Conservation (phyloP, 768 basidiomycete species). For the Lactarius evosmus region DNA sequence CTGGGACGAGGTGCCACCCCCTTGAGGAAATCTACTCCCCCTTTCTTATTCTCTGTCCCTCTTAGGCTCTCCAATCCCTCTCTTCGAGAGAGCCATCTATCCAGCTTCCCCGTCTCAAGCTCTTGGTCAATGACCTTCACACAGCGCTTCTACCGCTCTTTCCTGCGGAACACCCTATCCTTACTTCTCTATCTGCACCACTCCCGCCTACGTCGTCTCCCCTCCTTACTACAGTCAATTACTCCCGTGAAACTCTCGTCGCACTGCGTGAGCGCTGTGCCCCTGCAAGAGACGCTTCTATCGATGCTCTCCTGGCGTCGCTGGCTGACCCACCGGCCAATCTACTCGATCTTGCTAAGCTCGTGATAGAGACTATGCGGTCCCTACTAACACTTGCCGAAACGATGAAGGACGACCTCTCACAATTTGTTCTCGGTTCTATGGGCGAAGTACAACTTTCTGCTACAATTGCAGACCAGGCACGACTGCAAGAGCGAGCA, state of each 20-base stretch:
- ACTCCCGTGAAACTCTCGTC: slow-evolving; percentile 52
- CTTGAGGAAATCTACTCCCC: slow-evolving; percentile 7
- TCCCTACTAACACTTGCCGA: slow-evolving; percentile 52
- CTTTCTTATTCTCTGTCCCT: slow-evolving; percentile 10
- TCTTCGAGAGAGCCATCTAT: slow-evolving; percentile 55
- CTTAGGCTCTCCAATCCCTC: slow-evolving; percentile 53
- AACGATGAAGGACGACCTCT: slow-evolving; percentile 67
- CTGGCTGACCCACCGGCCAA: slow-evolving; percentile 36
- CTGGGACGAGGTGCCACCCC: slow-evolving; percentile 60
- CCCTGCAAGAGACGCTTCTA: slow-evolving; percentile 54
- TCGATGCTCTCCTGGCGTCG: slow-evolving; percentile 44
- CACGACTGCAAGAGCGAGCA: slow-evolving; percentile 52
- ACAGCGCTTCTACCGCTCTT: slow-evolving; percentile 54
- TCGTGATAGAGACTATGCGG: slow-evolving; percentile 48
- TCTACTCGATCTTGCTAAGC: slow-evolving; percentile 40
- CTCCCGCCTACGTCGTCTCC: slow-evolving; percentile 68
- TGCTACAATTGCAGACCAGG: slow-evolving; percentile 49
- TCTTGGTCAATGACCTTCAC: slow-evolving; percentile 53
- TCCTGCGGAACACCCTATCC: slow-evolving; percentile 49
- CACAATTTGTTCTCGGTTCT: slow-evolving; percentile 57
- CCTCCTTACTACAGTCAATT: slow-evolving; percentile 50
- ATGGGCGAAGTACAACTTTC: slow-evolving; percentile 64
- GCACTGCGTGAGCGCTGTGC: slow-evolving; percentile 62
- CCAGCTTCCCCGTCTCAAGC: slow-evolving; percentile 57
- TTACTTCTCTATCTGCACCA: slow-evolving; percentile 53